These are phyloP conservation scores for Geotrichum klebahnii DNA, from an alignment of 1,139 yeast species.

Conservation along the genomic window DNA sequence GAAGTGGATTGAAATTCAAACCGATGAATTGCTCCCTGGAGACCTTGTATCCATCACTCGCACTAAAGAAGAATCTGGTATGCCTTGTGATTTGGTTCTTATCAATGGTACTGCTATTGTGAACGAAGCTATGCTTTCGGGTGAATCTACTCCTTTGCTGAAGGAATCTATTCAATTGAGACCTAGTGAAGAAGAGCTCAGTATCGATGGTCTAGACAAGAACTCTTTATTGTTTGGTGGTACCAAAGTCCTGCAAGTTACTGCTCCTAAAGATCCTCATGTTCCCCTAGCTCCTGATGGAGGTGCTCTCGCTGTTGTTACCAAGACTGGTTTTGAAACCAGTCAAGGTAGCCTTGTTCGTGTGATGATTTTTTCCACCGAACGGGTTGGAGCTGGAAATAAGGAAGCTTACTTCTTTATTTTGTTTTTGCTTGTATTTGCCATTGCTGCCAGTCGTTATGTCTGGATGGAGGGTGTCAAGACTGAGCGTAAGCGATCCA, in stretches of 20 bases:
- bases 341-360: constrained; percentile 96
- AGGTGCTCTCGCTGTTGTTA: constrained; percentile 88
- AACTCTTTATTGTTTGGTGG: constrained; percentile 93
- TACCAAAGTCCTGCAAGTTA: constrained; percentile 90
- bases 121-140: constrained; percentile 96
- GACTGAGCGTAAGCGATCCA: constrained; percentile 92
- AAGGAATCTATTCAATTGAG: constrained; percentile 87
- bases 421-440: constrained; percentile 80
- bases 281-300: constrained; percentile 64
- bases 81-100: constrained; percentile 91
- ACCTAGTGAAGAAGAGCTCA: constrained; percentile 63
- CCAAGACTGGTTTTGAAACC: constrained; percentile 95
- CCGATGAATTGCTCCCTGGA: constrained; percentile 82
- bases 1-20: constrained; percentile 65
- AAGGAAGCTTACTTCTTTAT: constrained; percentile 91
- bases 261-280: constrained; percentile 54
- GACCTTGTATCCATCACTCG: constrained; percentile 86
- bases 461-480: constrained; percentile 97
- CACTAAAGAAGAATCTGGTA: constrained; percentile 83
- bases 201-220: constrained; percentile 80
- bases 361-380: constrained; percentile 95
- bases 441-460: constrained; percentile 94
- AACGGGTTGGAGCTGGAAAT: constrained; percentile 93
- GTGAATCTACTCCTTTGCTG: constrained; percentile 94
- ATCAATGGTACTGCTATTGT: constrained; percentile 88